Conservation (phyloP, 495 filamentous ascomycete genomes). For the Hypoxylon perforatum region DNA sequence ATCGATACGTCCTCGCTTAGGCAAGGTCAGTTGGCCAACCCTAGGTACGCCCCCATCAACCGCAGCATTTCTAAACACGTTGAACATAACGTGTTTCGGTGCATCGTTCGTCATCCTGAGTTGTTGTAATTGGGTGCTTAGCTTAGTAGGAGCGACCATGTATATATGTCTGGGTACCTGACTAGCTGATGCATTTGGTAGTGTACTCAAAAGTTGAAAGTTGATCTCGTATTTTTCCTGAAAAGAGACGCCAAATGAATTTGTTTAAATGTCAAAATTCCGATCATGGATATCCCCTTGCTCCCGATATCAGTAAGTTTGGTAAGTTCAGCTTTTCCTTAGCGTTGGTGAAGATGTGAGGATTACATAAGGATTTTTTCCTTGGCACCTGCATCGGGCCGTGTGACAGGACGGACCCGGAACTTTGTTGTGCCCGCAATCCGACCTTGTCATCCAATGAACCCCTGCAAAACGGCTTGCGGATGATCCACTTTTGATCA, state of each 20-base stretch:
- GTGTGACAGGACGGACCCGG: constrained; percentile 7
- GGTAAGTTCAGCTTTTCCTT: too few relatives aligned
- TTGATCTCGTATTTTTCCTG: too few relatives aligned
- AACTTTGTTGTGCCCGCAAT: constrained; percentile 20
- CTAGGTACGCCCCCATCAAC: constrained; percentile 54
- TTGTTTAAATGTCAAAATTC: too few relatives aligned
- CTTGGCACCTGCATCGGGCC: too few relatives aligned
- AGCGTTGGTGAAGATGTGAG: too few relatives aligned
- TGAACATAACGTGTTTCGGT: constrained; percentile 46
- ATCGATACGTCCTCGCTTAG: constrained; percentile 68
- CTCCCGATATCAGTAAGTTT: too few relatives aligned
- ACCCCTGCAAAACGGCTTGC: too few relatives aligned
- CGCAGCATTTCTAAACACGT: constrained; percentile 50
- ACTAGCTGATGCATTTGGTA: not conserved
- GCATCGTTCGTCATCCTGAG: constrained; percentile 14
- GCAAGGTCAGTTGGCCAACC: constrained; percentile 71
- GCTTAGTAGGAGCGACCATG: not conserved
- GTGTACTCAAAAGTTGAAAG: too few relatives aligned
- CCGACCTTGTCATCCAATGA: constrained; percentile 5
- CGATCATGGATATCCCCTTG: too few relatives aligned
- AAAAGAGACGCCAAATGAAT: too few relatives aligned
- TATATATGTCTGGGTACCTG: too few relatives aligned
- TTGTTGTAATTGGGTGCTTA: not conserved
- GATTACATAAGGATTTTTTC: too few relatives aligned
- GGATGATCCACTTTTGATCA: constrained; percentile 8